Percentiles rank a stretch among this genome's conserved stretches.
Conservation (phyloP, 768 basidiomycete species). For the Kwoniella mangroviensis region DNA sequence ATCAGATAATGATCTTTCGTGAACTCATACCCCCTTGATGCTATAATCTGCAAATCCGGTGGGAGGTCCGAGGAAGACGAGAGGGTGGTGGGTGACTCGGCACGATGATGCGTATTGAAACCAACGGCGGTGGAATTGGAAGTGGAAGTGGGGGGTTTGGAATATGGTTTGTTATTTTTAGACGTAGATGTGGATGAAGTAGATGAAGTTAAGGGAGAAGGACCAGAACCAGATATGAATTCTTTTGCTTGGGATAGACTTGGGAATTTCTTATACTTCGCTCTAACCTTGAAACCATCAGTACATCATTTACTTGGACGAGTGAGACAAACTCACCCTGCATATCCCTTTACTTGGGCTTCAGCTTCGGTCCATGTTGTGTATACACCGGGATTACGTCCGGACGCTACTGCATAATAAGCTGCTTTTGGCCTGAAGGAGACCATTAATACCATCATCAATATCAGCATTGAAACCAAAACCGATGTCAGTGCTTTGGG, state of each 20-base stretch:
- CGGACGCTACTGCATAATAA: constrained; percentile 77
- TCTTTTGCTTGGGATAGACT: constrained; percentile 65
- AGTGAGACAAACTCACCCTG: constrained; percentile 43
- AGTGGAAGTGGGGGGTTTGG: constrained; percentile 19
- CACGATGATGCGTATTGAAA: constrained; percentile 25
- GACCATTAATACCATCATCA: neutral
- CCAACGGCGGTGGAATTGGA: constrained; percentile 18
- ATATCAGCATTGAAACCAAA: neutral
- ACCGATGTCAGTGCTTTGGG: neutral
- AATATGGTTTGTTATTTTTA: constrained; percentile 4
- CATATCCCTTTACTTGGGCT: constrained; percentile 69
- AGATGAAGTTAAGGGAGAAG: constrained; percentile 16
- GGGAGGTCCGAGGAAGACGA: constrained; percentile 26
- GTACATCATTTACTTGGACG: neutral
- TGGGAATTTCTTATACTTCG: constrained; percentile 72
- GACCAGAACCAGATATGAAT: constrained; percentile 59
- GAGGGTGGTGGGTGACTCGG: constrained; percentile 24
- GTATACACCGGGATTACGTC: constrained; percentile 70
- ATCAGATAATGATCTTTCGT: constrained; percentile 52
- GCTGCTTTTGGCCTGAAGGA: constrained; percentile 58
- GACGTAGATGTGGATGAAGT: constrained; percentile 2
- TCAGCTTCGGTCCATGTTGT: constrained; percentile 75
- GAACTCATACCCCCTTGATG: constrained; percentile 42
- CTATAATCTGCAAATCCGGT: constrained; percentile 14
- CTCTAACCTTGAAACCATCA: constrained; percentile 46